Percentiles rank a stretch among this genome's conserved stretches.
Conservation (phyloP, 495 filamentous ascomycete species). For the Podospora anserina region DNA sequence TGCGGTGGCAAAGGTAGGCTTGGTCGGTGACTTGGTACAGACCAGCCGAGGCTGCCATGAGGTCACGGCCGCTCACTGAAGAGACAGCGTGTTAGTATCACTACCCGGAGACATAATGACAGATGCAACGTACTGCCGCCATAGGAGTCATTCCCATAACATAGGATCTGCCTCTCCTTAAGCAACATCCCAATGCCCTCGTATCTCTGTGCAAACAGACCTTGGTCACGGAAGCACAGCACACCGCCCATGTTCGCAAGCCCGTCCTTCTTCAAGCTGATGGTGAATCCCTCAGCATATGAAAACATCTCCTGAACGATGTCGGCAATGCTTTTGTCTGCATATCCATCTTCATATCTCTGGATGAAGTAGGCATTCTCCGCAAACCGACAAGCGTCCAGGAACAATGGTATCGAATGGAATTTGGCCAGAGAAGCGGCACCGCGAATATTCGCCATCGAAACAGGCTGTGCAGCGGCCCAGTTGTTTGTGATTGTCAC, state of each 20-base stretch:
- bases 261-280: constrained; percentile 15
- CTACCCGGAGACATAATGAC: not conserved
- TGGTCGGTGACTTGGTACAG: constrained; percentile 13
- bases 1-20: constrained; percentile 7
- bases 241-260: constrained; percentile 15
- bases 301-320: constrained; percentile 15
- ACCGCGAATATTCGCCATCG: constrained; percentile 8
- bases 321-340: constrained; percentile 7
- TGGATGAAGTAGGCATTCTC: constrained; percentile 15
- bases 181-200: constrained; percentile 11
- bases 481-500: constrained; percentile 9
- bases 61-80: constrained; percentile 12
- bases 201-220: constrained; percentile 8
- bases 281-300: constrained; percentile 12
- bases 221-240: constrained; percentile 12
- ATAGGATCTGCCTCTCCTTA: constrained; percentile 14
- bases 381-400: constrained; percentile 11
- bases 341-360: constrained; percentile 11
- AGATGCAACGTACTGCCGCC: constrained; percentile 10
- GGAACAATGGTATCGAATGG: not conserved
- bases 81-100: not conserved
- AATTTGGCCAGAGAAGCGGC: not conserved
- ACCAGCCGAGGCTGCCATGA: constrained; percentile 13
- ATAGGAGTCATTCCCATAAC: constrained; percentile 13
- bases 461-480: constrained; percentile 8